phyloP scores from a whole-genome alignment of 78 protist genomes.

The Cyanophora paradoxa region DNA sequence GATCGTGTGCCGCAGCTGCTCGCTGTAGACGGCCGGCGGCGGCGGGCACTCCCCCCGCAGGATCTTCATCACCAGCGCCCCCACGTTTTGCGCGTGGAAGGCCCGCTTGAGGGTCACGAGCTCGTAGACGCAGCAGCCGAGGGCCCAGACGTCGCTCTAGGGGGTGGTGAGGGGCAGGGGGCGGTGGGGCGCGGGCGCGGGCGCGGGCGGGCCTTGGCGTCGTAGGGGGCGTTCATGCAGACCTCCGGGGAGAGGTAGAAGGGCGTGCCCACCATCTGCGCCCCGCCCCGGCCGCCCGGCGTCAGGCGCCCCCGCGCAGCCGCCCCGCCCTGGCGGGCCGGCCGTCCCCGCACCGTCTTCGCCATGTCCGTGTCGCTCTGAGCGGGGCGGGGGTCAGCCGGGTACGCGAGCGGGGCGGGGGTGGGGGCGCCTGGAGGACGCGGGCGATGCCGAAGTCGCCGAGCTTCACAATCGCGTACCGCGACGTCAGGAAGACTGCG shows the following conservation, averaged over 20 bases:
- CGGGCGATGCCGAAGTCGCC: slow-evolving; percentile 94
- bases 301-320: background rate
- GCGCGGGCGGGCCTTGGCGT: slow-evolving; percentile 42
- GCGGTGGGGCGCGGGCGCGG: background rate
- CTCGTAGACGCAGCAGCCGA: slow-evolving; percentile 75
- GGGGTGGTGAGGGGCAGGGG: slow-evolving; percentile 30
- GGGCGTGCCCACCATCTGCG: slow-evolving; percentile 89
- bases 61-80: slow-evolving; percentile 71
- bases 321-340: background rate
- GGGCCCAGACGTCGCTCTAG: slow-evolving; percentile 75
- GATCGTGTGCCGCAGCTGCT: too few species aligned
- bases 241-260: slow-evolving; percentile 87
- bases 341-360: slow-evolving; percentile 43
- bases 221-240: too few species aligned
- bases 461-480: slow-evolving; percentile 55
- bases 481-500: slow-evolving; percentile 63
- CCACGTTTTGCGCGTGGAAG: slow-evolving; percentile 73
- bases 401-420: background rate
- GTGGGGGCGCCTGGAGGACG: slow-evolving; percentile 38
- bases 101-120: slow-evolving; percentile 71
- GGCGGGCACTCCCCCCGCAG: slow-evolving; percentile 81
- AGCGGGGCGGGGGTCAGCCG: background rate
- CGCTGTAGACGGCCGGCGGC: background rate
- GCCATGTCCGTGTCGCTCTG: slow-evolving; percentile 33
- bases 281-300: too few species aligned